These are phyloP conservation scores for Salix arbutifolia DNA, from an alignment of 345 rosid genomes.

Conservation along the genomic window DNA sequence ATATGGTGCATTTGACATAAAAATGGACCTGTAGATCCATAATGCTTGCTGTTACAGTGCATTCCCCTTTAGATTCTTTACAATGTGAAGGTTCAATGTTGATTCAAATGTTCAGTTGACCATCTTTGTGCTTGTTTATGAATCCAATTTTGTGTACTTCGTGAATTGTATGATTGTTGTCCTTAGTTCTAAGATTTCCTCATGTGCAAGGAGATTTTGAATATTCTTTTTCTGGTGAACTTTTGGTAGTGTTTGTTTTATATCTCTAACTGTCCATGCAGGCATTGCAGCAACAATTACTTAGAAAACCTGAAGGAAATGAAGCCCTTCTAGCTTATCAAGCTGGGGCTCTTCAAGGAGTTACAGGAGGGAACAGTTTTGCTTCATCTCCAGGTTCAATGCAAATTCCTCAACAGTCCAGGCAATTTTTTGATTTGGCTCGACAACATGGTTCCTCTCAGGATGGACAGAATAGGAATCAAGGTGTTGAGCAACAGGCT, in stretches of 20 bases:
- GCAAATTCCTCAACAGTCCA: conserved; percentile 77
- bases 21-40: background rate
- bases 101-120: background rate
- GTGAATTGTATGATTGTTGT: background rate
- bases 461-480: conserved; percentile 64
- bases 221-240: background rate
- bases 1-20: background rate
- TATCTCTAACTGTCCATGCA: conserved; percentile 29
- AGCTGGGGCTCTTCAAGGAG: conserved; percentile 63
- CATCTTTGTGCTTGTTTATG: background rate
- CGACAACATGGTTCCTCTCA: conserved; percentile 66
- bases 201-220: background rate
- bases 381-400: conserved; percentile 63
- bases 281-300: conserved; percentile 53
- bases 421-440: conserved; percentile 71
- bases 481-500: conserved; percentile 54
- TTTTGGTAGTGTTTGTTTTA: background rate
- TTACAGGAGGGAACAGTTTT: conserved; percentile 61
- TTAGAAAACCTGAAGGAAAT: conserved; percentile 68
- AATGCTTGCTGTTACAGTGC: background rate
- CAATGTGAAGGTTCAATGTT: background rate
- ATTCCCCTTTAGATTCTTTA: background rate
- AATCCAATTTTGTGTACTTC: background rate
- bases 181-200: background rate
- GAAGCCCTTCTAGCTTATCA: conserved; percentile 75